Base-by-base conservation (phyloP, 345 rosid genomes). In the Eucalyptus tenuipes region DNA sequence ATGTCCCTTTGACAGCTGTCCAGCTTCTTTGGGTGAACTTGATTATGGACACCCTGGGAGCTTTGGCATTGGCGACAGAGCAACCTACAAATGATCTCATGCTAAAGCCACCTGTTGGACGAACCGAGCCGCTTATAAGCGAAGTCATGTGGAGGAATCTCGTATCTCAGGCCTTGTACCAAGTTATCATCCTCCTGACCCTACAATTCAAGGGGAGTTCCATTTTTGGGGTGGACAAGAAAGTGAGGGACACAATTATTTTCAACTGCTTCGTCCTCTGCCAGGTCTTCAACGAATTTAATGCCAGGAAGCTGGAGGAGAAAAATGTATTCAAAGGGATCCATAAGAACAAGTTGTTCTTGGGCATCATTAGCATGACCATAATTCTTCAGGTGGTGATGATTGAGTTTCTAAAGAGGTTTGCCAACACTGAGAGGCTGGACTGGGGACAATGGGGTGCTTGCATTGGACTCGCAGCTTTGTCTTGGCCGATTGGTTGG, bases 201-300 rank as follows among this genome's bases (percentile, higher is more conserved):
- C 91, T 97, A 47, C 96, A 96, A 71, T 97, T 95, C 88, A 91
- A 90, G 66, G 97, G 99, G 4, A 92, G 94, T 68, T 91, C 95
- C 3, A 93, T 95, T 13, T 94, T 97, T 86, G 89, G 88, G 0
- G 95, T 94, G 61, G 92, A 85, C 5, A 88, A 93, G 92, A 90
- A 88, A 86, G 96, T 94, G 81, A 96, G 94, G 45, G 90, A 94
- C 82, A 95, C 97, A 8, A 87, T 97, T 91, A 94, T 96, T 57
- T 97, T 96, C 91, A 97, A 97, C 61, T 92, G 91, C 7, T 96
- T 96, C 71, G 95, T 95, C 71, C 91, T 96, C 8, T 95, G 97
- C 94, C 96, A 96, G 40, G 97, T 97, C 81, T 96, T 95, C 59
- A 97, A 97, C n/a, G 97, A 95, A 91, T 94, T 96, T 85, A 96